Percentiles rank a stretch among this genome's conserved stretches.
phyloP scores from a whole-genome alignment of 2,329 filamentous ascomycete genomes.

The Dothidotthia symphoricarpi region DNA sequence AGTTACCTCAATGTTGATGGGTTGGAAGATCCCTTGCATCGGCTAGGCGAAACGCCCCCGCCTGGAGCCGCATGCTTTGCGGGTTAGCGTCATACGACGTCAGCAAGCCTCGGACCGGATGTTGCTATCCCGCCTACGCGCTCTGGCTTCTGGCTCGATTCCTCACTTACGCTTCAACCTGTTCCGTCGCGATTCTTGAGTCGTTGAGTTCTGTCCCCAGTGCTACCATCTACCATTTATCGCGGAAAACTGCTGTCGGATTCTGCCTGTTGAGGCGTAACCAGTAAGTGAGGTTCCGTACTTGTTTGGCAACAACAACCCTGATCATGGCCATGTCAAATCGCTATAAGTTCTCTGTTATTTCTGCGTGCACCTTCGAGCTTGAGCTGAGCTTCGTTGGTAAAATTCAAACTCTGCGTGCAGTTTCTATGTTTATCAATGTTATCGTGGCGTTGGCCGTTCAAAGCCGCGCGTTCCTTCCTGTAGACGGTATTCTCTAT shows the following conservation, averaged over 20 bases:
- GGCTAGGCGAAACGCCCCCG: too few species aligned
- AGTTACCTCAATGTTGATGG: too few species aligned
- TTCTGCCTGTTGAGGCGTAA: neutral
- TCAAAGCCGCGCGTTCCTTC: conserved; percentile 17
- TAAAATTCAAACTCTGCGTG: conserved; percentile 7
- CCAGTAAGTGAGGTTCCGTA: conserved; percentile 11
- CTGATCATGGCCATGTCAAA: conserved; percentile 7
- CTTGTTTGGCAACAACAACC: conserved; percentile 7
- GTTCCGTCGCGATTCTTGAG: conserved; percentile 8
- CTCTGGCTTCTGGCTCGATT: conserved; percentile 1
- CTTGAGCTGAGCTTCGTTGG: conserved; percentile 1
- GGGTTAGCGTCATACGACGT: conserved; percentile 4
- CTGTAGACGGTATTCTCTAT: conserved; percentile 10
- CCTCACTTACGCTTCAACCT: conserved; percentile 3
- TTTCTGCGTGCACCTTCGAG: conserved; percentile 4
- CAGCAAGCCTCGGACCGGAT: conserved; percentile 3
- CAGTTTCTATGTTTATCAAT: conserved; percentile 9
- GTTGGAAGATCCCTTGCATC: too few species aligned
- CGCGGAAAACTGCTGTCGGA: neutral
- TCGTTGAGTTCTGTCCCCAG: neutral
- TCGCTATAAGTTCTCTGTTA: conserved; percentile 7
- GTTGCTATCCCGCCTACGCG: neutral
- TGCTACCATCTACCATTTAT: too few species aligned
- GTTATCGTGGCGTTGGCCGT: conserved; percentile 17
- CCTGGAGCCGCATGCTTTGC: conserved; percentile 1